Conservation (phyloP, 768 basidiomycete genomes). For the Amylocystis lapponica region DNA sequence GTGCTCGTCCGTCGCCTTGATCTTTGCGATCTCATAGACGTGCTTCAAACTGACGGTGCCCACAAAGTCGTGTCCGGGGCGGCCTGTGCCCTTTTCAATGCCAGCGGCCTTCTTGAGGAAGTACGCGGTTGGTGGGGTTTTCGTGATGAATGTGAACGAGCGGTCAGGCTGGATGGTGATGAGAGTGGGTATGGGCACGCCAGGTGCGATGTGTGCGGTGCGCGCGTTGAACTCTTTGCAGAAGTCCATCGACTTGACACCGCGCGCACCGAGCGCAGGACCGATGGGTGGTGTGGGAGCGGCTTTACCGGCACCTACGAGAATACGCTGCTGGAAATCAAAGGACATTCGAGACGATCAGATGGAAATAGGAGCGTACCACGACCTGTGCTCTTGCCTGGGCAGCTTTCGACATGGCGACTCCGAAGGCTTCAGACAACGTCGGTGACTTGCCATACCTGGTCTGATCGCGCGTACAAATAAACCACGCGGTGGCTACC, state of each 20-base stretch:
- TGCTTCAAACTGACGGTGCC: constrained; percentile 93
- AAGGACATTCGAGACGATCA: not conserved
- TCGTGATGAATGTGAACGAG: constrained; percentile 88
- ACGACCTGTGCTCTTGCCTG: constrained; percentile 71
- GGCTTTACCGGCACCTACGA: constrained; percentile 91
- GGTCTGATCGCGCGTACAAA: no score
- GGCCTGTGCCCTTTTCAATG: constrained; percentile 85
- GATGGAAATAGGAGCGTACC: constrained; percentile 43
- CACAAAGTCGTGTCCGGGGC: constrained; percentile 72
- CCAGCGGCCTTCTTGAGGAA: constrained; percentile 89
- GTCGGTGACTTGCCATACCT: no score
- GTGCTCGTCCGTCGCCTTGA: constrained; percentile 88
- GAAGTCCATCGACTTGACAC: constrained; percentile 99
- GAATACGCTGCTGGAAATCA: constrained; percentile 60
- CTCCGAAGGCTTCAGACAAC: no score
- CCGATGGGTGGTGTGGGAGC: constrained; percentile 95
- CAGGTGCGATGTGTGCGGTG: constrained; percentile 80
- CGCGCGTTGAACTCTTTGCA: constrained; percentile 99
- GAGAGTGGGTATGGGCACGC: constrained; percentile 85
- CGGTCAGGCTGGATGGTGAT: constrained; percentile 94
- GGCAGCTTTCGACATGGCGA: constrained; percentile 59
- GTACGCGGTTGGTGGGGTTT: constrained; percentile 85
- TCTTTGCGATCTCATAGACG: constrained; percentile 97
- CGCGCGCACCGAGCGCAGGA: constrained; percentile 94
- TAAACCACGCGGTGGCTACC: no score